Base-by-base conservation (phyloP, 176 grass and related monocot genomes). In the Hordeum marinum region DNA sequence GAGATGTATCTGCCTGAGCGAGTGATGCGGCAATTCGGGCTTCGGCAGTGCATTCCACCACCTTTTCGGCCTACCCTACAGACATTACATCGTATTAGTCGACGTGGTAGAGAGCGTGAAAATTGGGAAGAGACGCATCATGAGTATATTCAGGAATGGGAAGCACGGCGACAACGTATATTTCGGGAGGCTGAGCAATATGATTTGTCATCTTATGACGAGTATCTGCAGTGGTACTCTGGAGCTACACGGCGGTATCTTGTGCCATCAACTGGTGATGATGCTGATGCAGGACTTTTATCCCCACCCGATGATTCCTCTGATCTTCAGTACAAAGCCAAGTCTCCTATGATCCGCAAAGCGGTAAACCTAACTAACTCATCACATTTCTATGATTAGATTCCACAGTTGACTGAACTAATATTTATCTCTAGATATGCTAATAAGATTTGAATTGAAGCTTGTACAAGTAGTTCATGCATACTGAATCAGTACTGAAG, bases 1-100 rank as follows among this genome's bases (percentile, higher is more conserved):
- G 91, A 93, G 79, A 88, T 91, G 82, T 91, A 93, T 89, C 82
- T 90, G 27, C 91, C 88, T 0, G 91, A 93, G 82, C 82, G 88
- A 90, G 88, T 91, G 41, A 91, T 91, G 88, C 79, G 91, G 78
- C 88, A 93, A 80, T 93, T 91, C 0, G 88, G 85, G 31, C 82
- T 93, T 75, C 86, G 83, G 0, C 88, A 93, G 64, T 85, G 66
- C 50, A 79, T 93, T 76, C 88, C 91, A 20, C 91, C 85, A 76
- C 89, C 89, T 76, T 87, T 93, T 75, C 85, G 88, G 9, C 86
- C 89, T 82, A 91, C 92, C 3, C 71, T 86, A 71, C 86, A 88
- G 66, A 58, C 80, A 18, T 46, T 94, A 62, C 92, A 94, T 83
- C 85, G 85, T 78, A 91, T 91, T 75, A 87, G 89, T 84, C 81